These are phyloP conservation scores for Marasmius sp. DNA, from an alignment of 1,284 basidiomycete genomes.

Conservation along the genomic window DNA sequence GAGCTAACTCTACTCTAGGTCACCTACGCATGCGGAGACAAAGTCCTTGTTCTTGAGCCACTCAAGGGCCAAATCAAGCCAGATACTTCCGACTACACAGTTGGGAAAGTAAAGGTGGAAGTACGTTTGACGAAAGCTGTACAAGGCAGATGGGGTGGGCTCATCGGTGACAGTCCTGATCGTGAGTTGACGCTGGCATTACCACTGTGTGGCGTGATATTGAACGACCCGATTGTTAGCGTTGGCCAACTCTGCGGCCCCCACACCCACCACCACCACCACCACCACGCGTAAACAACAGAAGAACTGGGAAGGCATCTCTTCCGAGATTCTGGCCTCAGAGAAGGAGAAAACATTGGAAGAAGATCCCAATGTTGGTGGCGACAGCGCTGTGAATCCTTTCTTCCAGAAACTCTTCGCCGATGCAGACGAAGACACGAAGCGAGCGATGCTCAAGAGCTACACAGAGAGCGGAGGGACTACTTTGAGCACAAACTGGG, in stretches of 20 bases:
- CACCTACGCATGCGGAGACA: slow-evolving; percentile 63
- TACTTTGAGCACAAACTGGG: slow-evolving; percentile 92
- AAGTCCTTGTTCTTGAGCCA: slow-evolving; percentile 65
- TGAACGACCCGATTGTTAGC: slow-evolving; percentile 13
- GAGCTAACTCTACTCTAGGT: slow-evolving; percentile 37
- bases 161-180: slow-evolving; percentile 74
- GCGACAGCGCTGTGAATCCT: slow-evolving; percentile 72
- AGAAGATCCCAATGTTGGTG: slow-evolving; percentile 82
- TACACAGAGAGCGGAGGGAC: slow-evolving; percentile 91
- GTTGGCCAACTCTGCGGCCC: slow-evolving; percentile 28
- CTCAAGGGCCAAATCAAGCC: slow-evolving; percentile 80
- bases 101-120: slow-evolving; percentile 86
- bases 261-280: slow-evolving; percentile 33
- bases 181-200: slow-evolving; percentile 42
- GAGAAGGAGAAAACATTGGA: slow-evolving; percentile 64
- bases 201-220: background rate
- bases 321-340: slow-evolving; percentile 57
- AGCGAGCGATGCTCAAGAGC: slow-evolving; percentile 94
- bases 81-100: slow-evolving; percentile 58
- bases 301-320: slow-evolving; percentile 86
- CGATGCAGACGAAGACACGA: slow-evolving; percentile 86
- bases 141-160: slow-evolving; percentile 71
- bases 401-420: slow-evolving; percentile 87
- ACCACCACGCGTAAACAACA: slow-evolving; percentile 36
- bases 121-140: slow-evolving; percentile 64